These are phyloP conservation scores for Macroventuria anomochaeta DNA, from an alignment of 2,329 filamentous ascomycete species.

Conservation along the genomic window DNA sequence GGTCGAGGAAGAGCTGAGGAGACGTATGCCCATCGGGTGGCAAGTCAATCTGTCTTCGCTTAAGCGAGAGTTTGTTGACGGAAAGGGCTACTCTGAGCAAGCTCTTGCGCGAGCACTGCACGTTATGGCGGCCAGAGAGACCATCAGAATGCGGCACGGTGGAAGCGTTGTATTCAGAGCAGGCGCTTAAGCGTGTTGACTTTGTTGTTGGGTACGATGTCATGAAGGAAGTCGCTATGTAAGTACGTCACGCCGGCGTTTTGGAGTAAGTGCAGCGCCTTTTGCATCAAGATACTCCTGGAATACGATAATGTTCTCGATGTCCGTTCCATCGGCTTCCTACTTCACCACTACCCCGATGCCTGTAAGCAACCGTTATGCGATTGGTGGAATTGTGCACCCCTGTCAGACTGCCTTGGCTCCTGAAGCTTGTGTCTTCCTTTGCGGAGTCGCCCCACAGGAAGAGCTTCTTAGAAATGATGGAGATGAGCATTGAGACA, in stretches of 20 bases:
- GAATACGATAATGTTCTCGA: background rate
- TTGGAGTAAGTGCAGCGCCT: slow-evolving; percentile 2
- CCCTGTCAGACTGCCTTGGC: background rate
- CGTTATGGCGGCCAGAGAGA: slow-evolving; percentile 86
- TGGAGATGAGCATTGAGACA: no score
- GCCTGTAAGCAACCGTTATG: background rate
- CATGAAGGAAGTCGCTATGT: background rate
- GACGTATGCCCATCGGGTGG: slow-evolving; percentile 91
- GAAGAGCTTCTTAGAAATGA: background rate
- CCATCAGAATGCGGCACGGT: slow-evolving; percentile 79
- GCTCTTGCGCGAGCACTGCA: slow-evolving; percentile 83
- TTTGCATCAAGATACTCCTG: slow-evolving; percentile 7
- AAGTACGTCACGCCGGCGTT: slow-evolving; percentile 2
- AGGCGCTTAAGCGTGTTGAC: slow-evolving; percentile 21
- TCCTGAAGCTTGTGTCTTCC: background rate
- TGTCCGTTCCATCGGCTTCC: background rate
- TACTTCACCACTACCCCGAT: no score
- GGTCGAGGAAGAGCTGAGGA: slow-evolving; percentile 86
- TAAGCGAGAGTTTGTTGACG: slow-evolving; percentile 88
- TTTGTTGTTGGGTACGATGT: background rate
- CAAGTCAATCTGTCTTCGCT: slow-evolving; percentile 88
- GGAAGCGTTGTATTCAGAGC: slow-evolving; percentile 32
- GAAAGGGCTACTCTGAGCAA: slow-evolving; percentile 87
- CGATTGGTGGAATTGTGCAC: background rate
- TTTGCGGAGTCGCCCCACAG: background rate